Evolutionary conservation across 352 stramenopile species (phyloP).

Genomic region (Blastocystis sp.): DNA sequence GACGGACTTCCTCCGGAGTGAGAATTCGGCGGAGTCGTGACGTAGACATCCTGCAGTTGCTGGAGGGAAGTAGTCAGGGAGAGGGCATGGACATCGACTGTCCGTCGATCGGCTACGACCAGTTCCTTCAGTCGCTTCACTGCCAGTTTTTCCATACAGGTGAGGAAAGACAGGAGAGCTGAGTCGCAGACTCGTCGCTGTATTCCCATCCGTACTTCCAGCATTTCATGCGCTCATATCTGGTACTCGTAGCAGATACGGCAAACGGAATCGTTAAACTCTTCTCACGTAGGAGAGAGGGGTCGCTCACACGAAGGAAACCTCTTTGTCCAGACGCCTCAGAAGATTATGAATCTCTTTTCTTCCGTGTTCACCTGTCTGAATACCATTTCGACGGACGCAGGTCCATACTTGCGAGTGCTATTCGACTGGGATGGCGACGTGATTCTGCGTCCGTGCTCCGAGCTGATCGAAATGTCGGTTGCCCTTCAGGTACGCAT

Average conservation of each 20-base stretch:
- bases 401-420: background rate
- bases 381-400: constrained; percentile 16
- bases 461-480: background rate
- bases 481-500: background rate
- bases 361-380: background rate
- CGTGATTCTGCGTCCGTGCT: background rate
- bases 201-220: background rate
- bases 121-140: constrained; percentile 47
- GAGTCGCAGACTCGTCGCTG: constrained; percentile 8
- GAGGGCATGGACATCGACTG: background rate
- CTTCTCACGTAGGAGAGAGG: background rate
- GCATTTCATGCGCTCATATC: background rate
- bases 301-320: background rate
- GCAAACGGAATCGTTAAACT: background rate
- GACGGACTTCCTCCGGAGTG: background rate
- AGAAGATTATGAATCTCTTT: background rate
- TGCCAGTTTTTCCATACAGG: constrained; percentile 53
- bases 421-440: background rate
- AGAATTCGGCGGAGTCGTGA: background rate
- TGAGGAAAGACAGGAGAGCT: background rate
- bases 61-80: background rate
- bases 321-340: background rate
- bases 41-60: background rate
- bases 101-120: constrained; percentile 9
- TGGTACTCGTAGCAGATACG: background rate